Evolutionary conservation across 2,329 filamentous ascomycete species (phyloP).

Genomic region (Clonostachys rosea): DNA sequence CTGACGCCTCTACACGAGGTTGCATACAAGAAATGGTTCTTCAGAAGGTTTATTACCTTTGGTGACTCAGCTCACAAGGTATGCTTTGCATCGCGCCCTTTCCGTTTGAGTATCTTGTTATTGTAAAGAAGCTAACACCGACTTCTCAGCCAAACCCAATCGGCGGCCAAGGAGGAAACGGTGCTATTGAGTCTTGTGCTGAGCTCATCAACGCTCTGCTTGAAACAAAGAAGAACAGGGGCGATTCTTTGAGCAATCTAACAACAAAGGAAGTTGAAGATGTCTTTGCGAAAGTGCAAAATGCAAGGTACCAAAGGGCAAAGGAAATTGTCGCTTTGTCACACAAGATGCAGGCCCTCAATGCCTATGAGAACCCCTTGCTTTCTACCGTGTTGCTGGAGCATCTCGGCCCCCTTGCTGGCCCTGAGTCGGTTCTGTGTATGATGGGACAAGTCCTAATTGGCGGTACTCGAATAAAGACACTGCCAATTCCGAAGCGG

Average conservation of each 20-base stretch:
- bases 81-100: not conserved
- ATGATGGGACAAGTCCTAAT: not conserved
- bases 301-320: not conserved
- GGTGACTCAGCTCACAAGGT: conserved; percentile 36
- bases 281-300: not conserved
- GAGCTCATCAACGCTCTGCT: not conserved
- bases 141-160: not conserved
- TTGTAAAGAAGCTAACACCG: not conserved
- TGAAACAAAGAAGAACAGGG: not conserved
- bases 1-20: conserved; percentile 27
- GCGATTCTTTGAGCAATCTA: not conserved
- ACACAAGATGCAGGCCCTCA: not conserved
- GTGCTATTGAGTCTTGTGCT: not conserved
- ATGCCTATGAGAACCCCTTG: not conserved
- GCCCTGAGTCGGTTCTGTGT: no score
- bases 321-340: not conserved
- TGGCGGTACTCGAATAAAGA: not conserved
- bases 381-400: not conserved
- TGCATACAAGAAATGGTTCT: conserved; percentile 29
- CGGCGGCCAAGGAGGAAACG: not conserved
- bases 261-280: not conserved
- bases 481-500: not conserved
- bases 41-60: conserved; percentile 27
- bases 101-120: not conserved
- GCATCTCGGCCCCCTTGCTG: not conserved